phyloP scores from a whole-genome alignment of 1,284 basidiomycete genomes.

The Ceratobasidium theobromae region DNA sequence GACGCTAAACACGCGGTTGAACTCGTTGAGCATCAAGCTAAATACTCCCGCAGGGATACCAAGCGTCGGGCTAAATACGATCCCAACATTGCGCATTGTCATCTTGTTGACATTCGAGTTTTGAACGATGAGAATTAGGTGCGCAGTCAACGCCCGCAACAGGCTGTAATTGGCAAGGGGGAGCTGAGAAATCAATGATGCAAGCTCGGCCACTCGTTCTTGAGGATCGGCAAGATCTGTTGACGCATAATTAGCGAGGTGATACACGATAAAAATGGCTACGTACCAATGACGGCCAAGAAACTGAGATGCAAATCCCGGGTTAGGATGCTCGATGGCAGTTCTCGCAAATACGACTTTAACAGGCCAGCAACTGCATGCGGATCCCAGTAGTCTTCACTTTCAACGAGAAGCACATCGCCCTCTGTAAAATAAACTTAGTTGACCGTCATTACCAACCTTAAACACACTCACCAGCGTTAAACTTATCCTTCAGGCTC shows the following conservation, averaged over 20 bases:
- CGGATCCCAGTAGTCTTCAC: slow-evolving; percentile 91
- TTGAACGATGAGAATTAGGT: slow-evolving; percentile 92
- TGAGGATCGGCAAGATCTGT: slow-evolving; percentile 84
- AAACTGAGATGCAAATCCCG: slow-evolving; percentile 85
- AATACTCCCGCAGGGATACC: slow-evolving; percentile 95
- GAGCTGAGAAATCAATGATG: slow-evolving; percentile 80
- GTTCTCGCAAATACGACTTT: slow-evolving; percentile 86
- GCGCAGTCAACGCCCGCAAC: slow-evolving; percentile 89
- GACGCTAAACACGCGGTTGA: slow-evolving; percentile 85
- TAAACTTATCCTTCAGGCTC: slow-evolving; percentile 89
- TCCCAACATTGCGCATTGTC: slow-evolving; percentile 98
- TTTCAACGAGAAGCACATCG: slow-evolving; percentile 81
- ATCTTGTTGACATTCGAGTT: slow-evolving; percentile 94
- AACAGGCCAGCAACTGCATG: slow-evolving; percentile 92
- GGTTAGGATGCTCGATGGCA: slow-evolving; percentile 90
- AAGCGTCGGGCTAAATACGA: slow-evolving; percentile 94
- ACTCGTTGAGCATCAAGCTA: slow-evolving; percentile 88
- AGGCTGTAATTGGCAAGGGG: slow-evolving; percentile 93
- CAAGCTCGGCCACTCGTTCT: slow-evolving; percentile 85
- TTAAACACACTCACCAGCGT: slow-evolving; percentile 61
- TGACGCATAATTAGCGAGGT: slow-evolving; percentile 27
- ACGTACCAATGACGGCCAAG: slow-evolving; percentile 86
- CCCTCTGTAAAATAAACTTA: slow-evolving; percentile 67
- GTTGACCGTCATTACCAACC: background rate
- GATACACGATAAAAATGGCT: slow-evolving; percentile 11